Evolutionary conservation across 2,329 filamentous ascomycete genomes (phyloP).

Genomic region (Phaeosphaeriaceae sp.): DNA sequence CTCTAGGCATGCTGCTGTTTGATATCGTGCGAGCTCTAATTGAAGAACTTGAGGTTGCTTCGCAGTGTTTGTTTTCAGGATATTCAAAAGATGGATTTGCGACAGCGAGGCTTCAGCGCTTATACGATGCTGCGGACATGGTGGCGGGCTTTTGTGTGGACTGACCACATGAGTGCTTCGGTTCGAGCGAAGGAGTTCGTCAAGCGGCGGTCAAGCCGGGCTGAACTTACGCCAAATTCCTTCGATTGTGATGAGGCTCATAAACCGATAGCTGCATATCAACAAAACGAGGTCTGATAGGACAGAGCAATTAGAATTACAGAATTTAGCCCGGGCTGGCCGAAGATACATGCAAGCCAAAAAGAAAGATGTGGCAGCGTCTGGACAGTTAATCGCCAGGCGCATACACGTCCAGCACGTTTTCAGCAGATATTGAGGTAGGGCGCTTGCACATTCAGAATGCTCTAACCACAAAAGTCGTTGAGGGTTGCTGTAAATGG

Average conservation of each 20-base stretch:
- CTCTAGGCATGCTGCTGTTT: conserved; percentile 3
- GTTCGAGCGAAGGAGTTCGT: background rate
- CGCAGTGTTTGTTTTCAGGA: background rate
- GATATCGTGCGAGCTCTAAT: background rate
- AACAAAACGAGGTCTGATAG: background rate
- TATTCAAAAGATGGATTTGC: background rate
- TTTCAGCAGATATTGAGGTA: background rate
- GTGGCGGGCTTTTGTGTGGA: background rate
- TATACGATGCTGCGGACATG: background rate
- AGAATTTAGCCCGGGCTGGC: background rate
- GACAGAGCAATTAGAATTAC: background rate
- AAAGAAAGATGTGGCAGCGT: background rate
- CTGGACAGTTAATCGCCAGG: background rate
- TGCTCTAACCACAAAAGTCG: background rate
- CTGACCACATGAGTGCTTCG: background rate
- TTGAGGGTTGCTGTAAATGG: conserved; percentile 2
- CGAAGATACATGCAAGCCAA: background rate
- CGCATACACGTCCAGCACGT: background rate
- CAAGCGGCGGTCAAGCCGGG: background rate
- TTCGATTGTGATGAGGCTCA: background rate
- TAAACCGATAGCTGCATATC: background rate
- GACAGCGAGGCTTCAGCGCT: background rate
- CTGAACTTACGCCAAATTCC: background rate
- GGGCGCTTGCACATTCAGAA: background rate
- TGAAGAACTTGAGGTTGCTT: background rate